Evolutionary conservation across 345 rosid genomes (phyloP), one percentile per base, ranked within the genome.

Genomic region (Kandelia obovata): DNA sequence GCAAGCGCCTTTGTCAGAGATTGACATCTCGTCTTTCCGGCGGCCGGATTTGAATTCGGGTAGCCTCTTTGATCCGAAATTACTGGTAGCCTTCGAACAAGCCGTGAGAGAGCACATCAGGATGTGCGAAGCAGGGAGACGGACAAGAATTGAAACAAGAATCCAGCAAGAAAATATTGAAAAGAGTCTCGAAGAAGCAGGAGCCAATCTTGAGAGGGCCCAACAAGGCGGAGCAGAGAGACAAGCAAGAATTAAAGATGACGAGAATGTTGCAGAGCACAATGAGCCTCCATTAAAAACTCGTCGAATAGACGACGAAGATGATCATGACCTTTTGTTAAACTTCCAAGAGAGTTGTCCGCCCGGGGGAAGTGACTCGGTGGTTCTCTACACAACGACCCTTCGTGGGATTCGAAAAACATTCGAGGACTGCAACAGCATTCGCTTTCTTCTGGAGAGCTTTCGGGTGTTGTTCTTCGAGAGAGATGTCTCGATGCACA

Each of bases 1-100:
- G 39, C 65, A 73, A 61, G 70, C 68, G 67, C 86, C 85, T 4
- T 69, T 84, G 26, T 75, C 83, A 19, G 93, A 86, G 78, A 80
- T 77, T 47, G 81, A 86, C 39, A 77, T 77, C 64, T 81, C 76
- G 61, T 82, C 79, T 63, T 91, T 91, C 65, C 78, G 89, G 80
- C 77, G 87, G 62, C 94, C 97, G 37, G 92, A 87, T 62, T 79
- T 86, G 85, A 79, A 88, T 67, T 87, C 97, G 16, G 70, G 66
- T 21, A 86, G 77, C 35, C 91, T 91, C 19, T 93, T 93, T 51
- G 96, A 91, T 67, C 98, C 97, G 1, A 87, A 87, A 31, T 77
- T 93, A 3, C 78, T 89, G 9, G 86, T 85, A 2, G 94, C 94
- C 4, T 93, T 89, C 35, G 85, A 86, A 69, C 73, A 70, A 67